phyloP scores from a whole-genome alignment of 140 eudicot genomes.

The Erigeron philadelphicus region DNA sequence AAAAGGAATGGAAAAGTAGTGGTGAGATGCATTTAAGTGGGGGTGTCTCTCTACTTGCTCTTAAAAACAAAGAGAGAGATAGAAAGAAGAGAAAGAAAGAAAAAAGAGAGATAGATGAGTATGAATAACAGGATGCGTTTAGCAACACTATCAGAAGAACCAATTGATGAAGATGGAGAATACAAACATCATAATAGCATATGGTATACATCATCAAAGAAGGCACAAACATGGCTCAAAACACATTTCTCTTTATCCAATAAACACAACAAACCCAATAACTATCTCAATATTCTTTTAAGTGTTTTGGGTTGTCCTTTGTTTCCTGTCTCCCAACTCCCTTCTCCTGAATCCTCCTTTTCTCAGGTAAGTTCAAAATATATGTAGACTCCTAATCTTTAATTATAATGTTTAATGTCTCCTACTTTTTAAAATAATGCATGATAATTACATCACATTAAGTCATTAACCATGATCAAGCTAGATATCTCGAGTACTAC shows the following conservation, averaged over 20 bases:
- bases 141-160: constrained; percentile 88
- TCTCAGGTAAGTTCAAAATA: constrained; percentile 35
- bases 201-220: constrained; percentile 40
- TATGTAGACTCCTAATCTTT: too few species aligned
- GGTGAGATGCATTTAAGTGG: constrained; percentile 27
- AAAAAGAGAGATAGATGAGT: neutral
- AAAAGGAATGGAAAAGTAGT: constrained; percentile 30
- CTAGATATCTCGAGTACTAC: neutral
- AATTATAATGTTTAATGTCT: too few species aligned
- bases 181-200: constrained; percentile 30
- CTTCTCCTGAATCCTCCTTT: constrained; percentile 37
- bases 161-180: constrained; percentile 42
- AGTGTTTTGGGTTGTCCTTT: constrained; percentile 98
- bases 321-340: constrained; percentile 59
- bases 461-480: neutral
- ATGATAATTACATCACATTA: neutral
- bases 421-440: neutral
- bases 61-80: constrained; percentile 15
- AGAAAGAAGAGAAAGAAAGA: neutral
- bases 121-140: constrained; percentile 46
- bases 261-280: constrained; percentile 59
- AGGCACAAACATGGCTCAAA: constrained; percentile 62
- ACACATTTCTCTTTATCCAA: constrained; percentile 54
- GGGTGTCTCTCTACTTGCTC: constrained; percentile 16
- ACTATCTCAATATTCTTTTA: constrained; percentile 65